Evolutionary conservation across 208 protist species (phyloP), one percentile per base, ranked within the genome.

Genomic region (Spironucleus salmonicida): DNA sequence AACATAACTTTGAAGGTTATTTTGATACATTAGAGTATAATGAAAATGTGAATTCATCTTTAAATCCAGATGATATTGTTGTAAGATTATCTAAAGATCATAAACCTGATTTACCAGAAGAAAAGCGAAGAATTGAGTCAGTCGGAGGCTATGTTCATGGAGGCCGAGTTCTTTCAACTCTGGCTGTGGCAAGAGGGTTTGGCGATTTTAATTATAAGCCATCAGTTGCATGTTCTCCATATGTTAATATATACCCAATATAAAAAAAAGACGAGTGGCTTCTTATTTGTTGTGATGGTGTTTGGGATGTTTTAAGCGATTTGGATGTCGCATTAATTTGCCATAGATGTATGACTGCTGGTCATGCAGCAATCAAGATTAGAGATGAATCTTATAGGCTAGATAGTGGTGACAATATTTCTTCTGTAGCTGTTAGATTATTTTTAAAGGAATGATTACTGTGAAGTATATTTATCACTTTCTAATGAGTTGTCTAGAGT

Each of bases 351-450:
- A 41, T 38, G 27, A 57, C 38, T 7, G 32, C 76, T 29, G 39
- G 76, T 27, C 39, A 41, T 27, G 76, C 59, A 13, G 64, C 66
- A 4, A 26, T 58, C 27, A 77, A 38, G 41, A 0, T 79, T 15
- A 67, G 74, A 34, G 68, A 79, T 41, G 74, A 76, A 11, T 13
- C 76, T 2, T 77, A 77, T 49, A 4, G 38, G 62, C 39, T 34
- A 38, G 62, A 75, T 19, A 75, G 59, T 49, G 42, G 41, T 9
- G 76, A 79, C 57, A 79, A 79, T 49, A 79, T 79, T 38, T 76
- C 66, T n/a, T n/a, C n/a, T n/a, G n/a, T n/a, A n/a, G n/a, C n/a
- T n/a, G n/a, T n/a, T n/a, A n/a, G n/a, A n/a, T n/a, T n/a, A n/a
- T n/a, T n/a, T n/a, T n/a, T n/a, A n/a, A n/a, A n/a, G n/a, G n/a